Base-by-base conservation (phyloP, 179 eudicot genomes). In the Actinidia arguta region DNA sequence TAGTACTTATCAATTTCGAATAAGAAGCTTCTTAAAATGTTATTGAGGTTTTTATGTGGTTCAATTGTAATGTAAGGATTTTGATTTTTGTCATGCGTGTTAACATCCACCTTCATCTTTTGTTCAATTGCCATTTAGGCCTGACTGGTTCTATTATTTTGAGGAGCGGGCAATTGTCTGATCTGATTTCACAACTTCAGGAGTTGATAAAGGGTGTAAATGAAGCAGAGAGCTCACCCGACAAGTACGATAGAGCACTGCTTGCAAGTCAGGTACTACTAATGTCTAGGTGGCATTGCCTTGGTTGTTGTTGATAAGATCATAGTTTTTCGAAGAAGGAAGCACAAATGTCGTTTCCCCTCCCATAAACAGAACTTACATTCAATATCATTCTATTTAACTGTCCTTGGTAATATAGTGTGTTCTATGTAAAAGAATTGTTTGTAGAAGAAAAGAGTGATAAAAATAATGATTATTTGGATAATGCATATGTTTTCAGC, bases 141-240 rank as follows among this genome's bases (percentile, higher is more conserved):
- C 78, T 95, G 71, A 94, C 99, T 58, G 93, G 99, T 72, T 92
- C 99, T 47, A 82, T 95, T 82, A 80, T 95, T 82, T 85, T 95
- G 94, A 93, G 90, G 91, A 95, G 92, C 63, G 99, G 99, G 84
- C 87, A 56, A 17, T 78, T 95, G 81, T 95, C 99, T 58, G 98
- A 95, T 84, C 82, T 93, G 77, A 85, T 95, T 74, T 83, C 85
- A 36, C 95, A 95, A 82, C 95, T 95, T 81, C 98, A 94, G 82
- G 97, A 90, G 59, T 84, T 92, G 70, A 84, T 90, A 63, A 86
- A 86, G 62, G 93, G 95, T 82, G 91, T 94, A 78, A 88, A 89
- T 86, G 98, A 91, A 70, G 80, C 90, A 80, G 95, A 94, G 75
- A 66, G 90, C 64, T 87, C 92, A 74, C 88, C 95, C 54, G 89